A percentile compares a stretch with the other conserved stretches of the same genome.
Conservation (phyloP, 768 basidiomycete genomes). For the Sarcodon sp. region DNA sequence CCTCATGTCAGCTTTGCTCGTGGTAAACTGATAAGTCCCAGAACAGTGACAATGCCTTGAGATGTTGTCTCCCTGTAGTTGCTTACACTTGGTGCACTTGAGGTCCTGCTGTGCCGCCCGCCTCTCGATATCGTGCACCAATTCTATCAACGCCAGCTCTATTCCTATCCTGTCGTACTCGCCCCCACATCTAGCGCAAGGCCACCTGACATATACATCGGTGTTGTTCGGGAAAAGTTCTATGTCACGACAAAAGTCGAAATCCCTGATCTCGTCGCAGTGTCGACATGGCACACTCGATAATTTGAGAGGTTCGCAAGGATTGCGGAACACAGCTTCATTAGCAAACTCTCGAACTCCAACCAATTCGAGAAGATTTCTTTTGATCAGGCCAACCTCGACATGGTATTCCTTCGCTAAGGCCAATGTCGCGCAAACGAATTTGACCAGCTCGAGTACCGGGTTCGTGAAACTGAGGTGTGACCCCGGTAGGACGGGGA, state of each 20-base stretch:
- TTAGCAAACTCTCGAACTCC: constrained; percentile 77
- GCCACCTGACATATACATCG: constrained; percentile 45
- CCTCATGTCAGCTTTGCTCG: constrained; percentile 60
- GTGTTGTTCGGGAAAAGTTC: constrained; percentile 56
- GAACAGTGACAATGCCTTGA: constrained; percentile 82
- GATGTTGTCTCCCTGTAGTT: constrained; percentile 83
- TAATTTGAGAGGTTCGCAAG: constrained; percentile 79
- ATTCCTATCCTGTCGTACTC: constrained; percentile 86
- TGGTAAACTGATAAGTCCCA: constrained; percentile 63
- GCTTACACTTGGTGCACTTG: constrained; percentile 78
- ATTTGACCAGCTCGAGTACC: constrained; percentile 82
- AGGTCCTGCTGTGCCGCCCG: constrained; percentile 84
- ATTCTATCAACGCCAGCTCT: constrained; percentile 75
- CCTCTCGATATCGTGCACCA: constrained; percentile 57
- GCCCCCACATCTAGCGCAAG: constrained; percentile 58
- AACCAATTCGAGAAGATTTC: constrained; percentile 81
- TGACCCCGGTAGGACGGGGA: constrained; percentile 83
- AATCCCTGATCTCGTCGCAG: constrained; percentile 78
- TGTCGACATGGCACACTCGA: constrained; percentile 79
- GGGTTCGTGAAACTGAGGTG: constrained; percentile 72
- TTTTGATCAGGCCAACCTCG: constrained; percentile 81
- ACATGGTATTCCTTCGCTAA: constrained; percentile 73
- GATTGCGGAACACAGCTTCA: constrained; percentile 82
- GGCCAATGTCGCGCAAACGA: constrained; percentile 66
- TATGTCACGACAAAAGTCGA: constrained; percentile 91